Base-by-base conservation (phyloP, 140 eudicot genomes). In the Cichorium intybus region DNA sequence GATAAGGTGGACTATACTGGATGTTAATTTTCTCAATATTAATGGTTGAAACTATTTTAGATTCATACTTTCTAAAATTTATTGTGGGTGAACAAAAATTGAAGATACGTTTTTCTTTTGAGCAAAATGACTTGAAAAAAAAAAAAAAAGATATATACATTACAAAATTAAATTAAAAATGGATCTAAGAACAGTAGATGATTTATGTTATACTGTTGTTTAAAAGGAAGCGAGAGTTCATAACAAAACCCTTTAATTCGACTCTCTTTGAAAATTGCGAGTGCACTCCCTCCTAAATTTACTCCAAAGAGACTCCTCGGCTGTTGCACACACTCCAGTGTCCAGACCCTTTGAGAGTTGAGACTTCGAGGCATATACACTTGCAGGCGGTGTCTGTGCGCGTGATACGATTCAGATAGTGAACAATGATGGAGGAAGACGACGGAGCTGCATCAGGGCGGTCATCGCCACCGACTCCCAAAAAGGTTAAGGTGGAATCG, bases 211-310 rank as follows among this genome's bases (percentile, higher is more conserved):
- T 39, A 39, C 0, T 39, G 4, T 10, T 39, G 46, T 39, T 39
- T 39, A 39, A 6, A 11, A 34, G 0, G 1, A 12, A 11, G n/a
- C 4, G 46, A 12, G n/a, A 12, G n/a, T 47, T 47, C 22, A 47
- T 17, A 47, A 23, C 23, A 17, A 47, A 47, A 47, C 10, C 10
- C 24, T 18, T 17, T 1, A 39, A 4, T 43, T 43, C 17, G 16
- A 2, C 34, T 17, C 31, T 14, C 48, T 48, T 64, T 20, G 48
- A 65, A 50, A 31, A 57, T 57, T 6, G 75, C 68, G n/a, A 22
- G 23, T 31, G 20, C 23, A 69, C 75, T 48, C 68, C 68, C 75
- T 70, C 68, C 53, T 49, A 48, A 31, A 2, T 56, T 56, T 14
- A 69, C 47, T 69, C 66, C 49, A 18, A 56, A 21, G 4, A 8